Evolutionary conservation across 2,329 filamentous ascomycete species (phyloP), one percentile per base, ranked within the genome.

Genomic region (Zasmidium citrigriseum): DNA sequence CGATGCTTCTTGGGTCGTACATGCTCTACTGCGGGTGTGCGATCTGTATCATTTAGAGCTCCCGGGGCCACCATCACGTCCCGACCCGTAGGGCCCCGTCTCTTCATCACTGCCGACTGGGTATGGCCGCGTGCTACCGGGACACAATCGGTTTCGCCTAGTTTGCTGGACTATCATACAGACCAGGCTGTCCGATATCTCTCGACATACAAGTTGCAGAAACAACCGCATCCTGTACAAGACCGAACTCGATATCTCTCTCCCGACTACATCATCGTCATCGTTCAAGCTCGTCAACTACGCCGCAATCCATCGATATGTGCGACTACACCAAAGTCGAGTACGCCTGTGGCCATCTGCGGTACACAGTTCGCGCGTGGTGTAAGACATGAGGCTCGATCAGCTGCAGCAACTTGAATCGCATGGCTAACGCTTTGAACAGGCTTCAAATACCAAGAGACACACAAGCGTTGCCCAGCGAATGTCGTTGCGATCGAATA

Each of bases 261-360:
- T 4, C 20, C 29, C 11, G 23, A 45, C 41, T 18, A 18, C 41
- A 48, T 46, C 51, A 45, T 22, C 2, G 10, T 10, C 20, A 45
- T 29, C 3, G 11, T 21, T 23, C 52, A 3, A 9, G n/a, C 25
- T 23, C 23, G 12, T 16, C n/a, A 12, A 41, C 29, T 24, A 46
- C 45, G 38, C 49, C 38, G 25, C 20, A 46, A 54, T 18, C 23
- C 27, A 50, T 22, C 61, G 72, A 54, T 51, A 85, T 85, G 83
- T 86, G 83, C 70, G 82, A 85, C 69, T 85, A 85, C 64, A 84
- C 79, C 21, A 80, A 84, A 71, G 82, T 85, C 55, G 80, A 83
- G 60, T 85, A 82, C 68, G 75, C 77, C 44, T 86, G 83, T 71
- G 77, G 77, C 51, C 82, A 86, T 70, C 72, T 82, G 58, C 77